These are phyloP conservation scores for Astrocystis sublimbata DNA, from an alignment of 495 filamentous ascomycete genomes.

Conservation along the genomic window DNA sequence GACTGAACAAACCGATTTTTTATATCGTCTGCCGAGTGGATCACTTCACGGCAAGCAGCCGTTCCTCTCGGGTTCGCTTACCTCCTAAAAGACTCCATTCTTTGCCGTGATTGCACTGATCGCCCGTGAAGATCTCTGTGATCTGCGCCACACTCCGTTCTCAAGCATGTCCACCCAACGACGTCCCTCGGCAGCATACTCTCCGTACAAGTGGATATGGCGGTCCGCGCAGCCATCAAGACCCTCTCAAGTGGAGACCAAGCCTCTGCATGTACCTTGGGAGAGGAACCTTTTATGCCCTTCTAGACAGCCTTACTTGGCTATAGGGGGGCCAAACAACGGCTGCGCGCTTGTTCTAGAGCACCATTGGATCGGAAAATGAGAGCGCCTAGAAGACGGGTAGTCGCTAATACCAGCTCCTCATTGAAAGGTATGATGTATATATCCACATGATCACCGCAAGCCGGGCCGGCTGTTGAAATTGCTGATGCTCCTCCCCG, in stretches of 20 bases:
- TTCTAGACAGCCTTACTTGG: conserved; percentile 10
- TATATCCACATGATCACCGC: neutral
- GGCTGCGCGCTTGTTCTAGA: conserved; percentile 4
- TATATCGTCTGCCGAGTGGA: conserved; percentile 21
- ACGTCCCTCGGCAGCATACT: conserved; percentile 26
- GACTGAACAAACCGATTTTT: neutral
- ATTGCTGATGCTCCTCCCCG: conserved; percentile 1
- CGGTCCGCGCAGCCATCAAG: conserved; percentile 32
- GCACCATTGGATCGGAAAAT: conserved; percentile 16
- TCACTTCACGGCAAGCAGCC: conserved; percentile 23
- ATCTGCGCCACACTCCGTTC: conserved; percentile 23
- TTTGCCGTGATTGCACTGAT: conserved; percentile 6
- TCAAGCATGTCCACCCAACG: conserved; percentile 15
- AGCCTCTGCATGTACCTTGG: neutral
- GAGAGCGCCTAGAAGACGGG: neutral
- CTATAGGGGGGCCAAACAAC: neutral
- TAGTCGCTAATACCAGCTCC: too few relatives aligned
- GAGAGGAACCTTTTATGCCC: neutral
- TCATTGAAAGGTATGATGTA: neutral
- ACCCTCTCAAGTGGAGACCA: neutral
- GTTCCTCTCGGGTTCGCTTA: conserved; percentile 24
- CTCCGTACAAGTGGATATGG: conserved; percentile 34
- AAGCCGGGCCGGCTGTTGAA: conserved; percentile 12
- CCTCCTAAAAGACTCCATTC: conserved; percentile 11
- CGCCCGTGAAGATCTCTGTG: conserved; percentile 6